phyloP scores from a whole-genome alignment of 306 rosid species.

The Carpinus viminea region DNA sequence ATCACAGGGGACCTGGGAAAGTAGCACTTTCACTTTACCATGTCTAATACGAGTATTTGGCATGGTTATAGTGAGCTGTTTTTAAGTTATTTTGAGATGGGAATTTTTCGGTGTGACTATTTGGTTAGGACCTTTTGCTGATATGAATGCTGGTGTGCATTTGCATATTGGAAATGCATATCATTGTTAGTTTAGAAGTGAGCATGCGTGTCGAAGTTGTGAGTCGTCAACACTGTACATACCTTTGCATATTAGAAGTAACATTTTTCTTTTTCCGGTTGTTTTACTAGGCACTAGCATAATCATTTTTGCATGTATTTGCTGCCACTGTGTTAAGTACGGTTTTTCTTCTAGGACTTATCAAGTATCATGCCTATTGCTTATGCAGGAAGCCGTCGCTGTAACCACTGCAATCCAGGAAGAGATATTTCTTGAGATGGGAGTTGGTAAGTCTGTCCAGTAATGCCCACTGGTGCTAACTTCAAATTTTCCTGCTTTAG shows the following conservation, averaged over 20 bases:
- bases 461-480: neutral
- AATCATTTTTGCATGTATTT: neutral
- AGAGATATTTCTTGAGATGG: slow-evolving; percentile 85
- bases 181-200: neutral
- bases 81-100: neutral
- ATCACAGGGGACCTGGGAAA: neutral
- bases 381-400: slow-evolving; percentile 85
- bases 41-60: neutral
- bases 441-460: slow-evolving; percentile 55
- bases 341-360: neutral
- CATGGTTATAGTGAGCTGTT: neutral
- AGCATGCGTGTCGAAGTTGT: neutral
- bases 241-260: neutral
- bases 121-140: neutral
- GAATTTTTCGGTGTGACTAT: neutral
- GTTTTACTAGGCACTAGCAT: neutral
- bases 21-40: neutral
- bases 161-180: neutral
- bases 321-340: neutral
- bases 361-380: neutral
- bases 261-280: neutral
- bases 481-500: slow-evolving; percentile 8
- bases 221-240: neutral
- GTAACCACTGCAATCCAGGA: slow-evolving; percentile 82
- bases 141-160: neutral